phyloP scores from a whole-genome alignment of 371 early-diverging fungal genomes.

The Apophysomyces variabilis region DNA sequence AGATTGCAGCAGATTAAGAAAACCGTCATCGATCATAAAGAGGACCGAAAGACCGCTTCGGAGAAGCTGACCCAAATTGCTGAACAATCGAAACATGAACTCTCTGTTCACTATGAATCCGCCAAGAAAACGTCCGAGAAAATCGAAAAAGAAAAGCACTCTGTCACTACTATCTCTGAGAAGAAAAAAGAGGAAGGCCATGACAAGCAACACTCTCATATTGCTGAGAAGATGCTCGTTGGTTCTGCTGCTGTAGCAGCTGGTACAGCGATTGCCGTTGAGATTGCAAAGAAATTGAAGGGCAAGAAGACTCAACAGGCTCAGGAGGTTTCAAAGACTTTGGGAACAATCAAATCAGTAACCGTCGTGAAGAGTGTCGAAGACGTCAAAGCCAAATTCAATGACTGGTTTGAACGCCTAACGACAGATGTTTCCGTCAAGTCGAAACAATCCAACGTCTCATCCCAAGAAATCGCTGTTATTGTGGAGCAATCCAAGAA shows the following conservation, averaged over 20 bases:
- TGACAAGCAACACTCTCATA: slow-evolving; percentile 7
- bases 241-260: slow-evolving; percentile 34
- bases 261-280: slow-evolving; percentile 30
- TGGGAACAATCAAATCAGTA: neutral
- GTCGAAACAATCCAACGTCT: slow-evolving; percentile 21
- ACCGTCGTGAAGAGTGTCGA: slow-evolving; percentile 18
- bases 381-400: slow-evolving; percentile 29
- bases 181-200: neutral
- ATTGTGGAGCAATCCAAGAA: slow-evolving; percentile 28
- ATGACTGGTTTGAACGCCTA: slow-evolving; percentile 29
- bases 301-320: slow-evolving; percentile 20
- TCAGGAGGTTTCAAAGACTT: neutral
- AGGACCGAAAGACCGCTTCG: neutral
- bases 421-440: slow-evolving; percentile 24
- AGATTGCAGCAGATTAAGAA: neutral
- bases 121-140: slow-evolving; percentile 4
- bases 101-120: slow-evolving; percentile 1
- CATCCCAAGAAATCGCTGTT: slow-evolving; percentile 22
- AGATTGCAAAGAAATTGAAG: slow-evolving; percentile 29
- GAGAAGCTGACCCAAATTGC: slow-evolving; percentile 10
- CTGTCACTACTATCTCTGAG: neutral
- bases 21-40: neutral
- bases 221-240: slow-evolving; percentile 31
- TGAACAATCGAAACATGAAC: slow-evolving; percentile 4
- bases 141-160: neutral